phyloP scores from a whole-genome alignment of 108 stramenopile species.

The Cylindrotheca closterium region DNA sequence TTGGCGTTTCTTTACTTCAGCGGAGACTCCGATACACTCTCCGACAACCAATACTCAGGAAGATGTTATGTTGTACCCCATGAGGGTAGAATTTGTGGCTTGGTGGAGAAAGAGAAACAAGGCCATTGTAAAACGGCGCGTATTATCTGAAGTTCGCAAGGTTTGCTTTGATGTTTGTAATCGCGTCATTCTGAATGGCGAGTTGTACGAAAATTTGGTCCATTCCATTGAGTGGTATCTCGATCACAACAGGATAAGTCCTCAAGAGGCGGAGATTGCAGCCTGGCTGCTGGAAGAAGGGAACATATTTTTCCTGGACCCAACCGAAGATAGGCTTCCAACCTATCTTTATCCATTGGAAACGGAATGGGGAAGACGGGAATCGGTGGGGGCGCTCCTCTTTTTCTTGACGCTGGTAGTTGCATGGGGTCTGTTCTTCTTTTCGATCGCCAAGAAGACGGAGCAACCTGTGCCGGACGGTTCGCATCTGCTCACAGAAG shows the following conservation, averaged over 20 bases:
- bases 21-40: neutral
- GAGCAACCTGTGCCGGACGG: neutral
- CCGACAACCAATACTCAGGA: neutral
- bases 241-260: neutral
- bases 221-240: neutral
- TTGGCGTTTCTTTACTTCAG: neutral
- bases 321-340: too few relatives aligned
- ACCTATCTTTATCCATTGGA: too few relatives aligned
- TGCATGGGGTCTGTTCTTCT: neutral
- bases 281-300: neutral
- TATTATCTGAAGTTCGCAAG: neutral
- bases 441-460: neutral
- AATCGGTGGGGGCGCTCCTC: neutral
- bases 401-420: neutral
- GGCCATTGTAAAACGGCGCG: neutral
- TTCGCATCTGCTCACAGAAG: constrained; percentile 8
- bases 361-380: neutral
- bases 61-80: neutral
- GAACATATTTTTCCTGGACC: neutral
- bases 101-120: neutral
- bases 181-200: neutral
- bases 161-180: neutral
- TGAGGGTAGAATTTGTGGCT: neutral
- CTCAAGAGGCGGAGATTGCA: neutral
- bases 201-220: neutral